Evolutionary conservation across 345 rosid genomes (phyloP).

Genomic region (Physaria fendleri): DNA sequence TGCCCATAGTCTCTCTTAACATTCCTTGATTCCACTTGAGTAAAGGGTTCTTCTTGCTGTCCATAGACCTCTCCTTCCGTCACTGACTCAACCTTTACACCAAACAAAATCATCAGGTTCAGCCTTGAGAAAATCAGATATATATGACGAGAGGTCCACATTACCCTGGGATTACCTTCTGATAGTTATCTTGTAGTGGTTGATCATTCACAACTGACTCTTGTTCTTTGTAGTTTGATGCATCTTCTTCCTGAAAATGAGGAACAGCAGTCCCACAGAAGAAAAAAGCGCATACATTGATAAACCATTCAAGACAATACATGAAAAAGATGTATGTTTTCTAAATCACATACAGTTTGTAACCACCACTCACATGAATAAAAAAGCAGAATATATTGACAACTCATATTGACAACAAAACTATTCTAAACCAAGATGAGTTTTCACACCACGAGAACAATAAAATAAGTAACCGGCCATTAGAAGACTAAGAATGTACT

Average conservation of each 20-base stretch:
- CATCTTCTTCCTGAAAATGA: slow-evolving; percentile 40
- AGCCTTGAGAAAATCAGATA: neutral
- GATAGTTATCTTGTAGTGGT: slow-evolving; percentile 34
- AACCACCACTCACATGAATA: neutral
- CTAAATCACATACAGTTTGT: neutral
- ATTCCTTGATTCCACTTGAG: slow-evolving; percentile 35
- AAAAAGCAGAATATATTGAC: neutral
- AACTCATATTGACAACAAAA: neutral
- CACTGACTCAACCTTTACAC: slow-evolving; percentile 44
- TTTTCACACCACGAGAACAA: neutral
- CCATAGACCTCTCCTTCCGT: slow-evolving; percentile 39
- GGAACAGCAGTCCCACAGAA: neutral
- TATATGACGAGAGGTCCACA: neutral
- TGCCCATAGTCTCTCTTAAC: slow-evolving; percentile 26
- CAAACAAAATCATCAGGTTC: neutral
- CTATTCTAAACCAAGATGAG: neutral
- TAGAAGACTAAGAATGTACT: neutral
- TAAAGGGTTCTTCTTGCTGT: slow-evolving; percentile 40
- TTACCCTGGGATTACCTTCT: slow-evolving; percentile 33
- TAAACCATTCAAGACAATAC: neutral
- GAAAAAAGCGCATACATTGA: neutral
- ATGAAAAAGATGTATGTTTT: neutral
- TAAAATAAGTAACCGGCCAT: neutral
- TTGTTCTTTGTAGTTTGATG: slow-evolving; percentile 30
- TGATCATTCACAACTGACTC: slow-evolving; percentile 37